These are phyloP conservation scores for Colletotrichum chrysophilum DNA, from an alignment of 2,329 filamentous ascomycete species.

Conservation along the genomic window DNA sequence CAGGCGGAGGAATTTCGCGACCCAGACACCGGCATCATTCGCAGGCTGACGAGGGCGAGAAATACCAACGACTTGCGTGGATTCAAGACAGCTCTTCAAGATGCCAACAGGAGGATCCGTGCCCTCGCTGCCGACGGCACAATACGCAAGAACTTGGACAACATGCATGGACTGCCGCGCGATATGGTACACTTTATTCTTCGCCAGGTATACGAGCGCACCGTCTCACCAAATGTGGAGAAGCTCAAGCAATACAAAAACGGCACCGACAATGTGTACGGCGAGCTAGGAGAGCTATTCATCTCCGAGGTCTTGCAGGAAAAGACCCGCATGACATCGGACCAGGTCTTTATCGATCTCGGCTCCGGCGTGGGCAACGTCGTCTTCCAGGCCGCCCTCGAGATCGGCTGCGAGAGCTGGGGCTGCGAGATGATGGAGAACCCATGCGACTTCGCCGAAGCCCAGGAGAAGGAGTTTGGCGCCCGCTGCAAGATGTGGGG, in stretches of 20 bases:
- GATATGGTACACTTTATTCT: slow-evolving; percentile 81
- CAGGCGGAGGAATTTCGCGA: slow-evolving; percentile 73
- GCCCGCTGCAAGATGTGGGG: slow-evolving; percentile 92
- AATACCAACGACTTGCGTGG: slow-evolving; percentile 68
- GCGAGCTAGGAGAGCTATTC: slow-evolving; percentile 87
- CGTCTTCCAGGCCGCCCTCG: slow-evolving; percentile 89
- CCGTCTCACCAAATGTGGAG: slow-evolving; percentile 88
- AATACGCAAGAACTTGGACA: slow-evolving; percentile 74
- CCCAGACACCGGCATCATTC: slow-evolving; percentile 75
- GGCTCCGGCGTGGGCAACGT: slow-evolving; percentile 97
- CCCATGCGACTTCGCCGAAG: slow-evolving; percentile 79
- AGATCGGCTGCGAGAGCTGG: slow-evolving; percentile 93
- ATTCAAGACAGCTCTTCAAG: slow-evolving; percentile 74
- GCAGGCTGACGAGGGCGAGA: slow-evolving; percentile 77
- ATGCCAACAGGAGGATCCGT: slow-evolving; percentile 78
- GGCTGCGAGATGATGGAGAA: slow-evolving; percentile 97
- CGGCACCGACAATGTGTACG: slow-evolving; percentile 92
- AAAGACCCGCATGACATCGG: slow-evolving; percentile 77
- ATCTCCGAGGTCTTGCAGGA: slow-evolving; percentile 80
- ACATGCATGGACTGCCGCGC: slow-evolving; percentile 71
- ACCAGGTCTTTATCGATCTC: slow-evolving; percentile 90
- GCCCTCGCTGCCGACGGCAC: slow-evolving; percentile 71
- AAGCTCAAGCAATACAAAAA: slow-evolving; percentile 85
- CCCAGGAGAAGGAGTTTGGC: slow-evolving; percentile 82
- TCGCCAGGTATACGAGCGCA: slow-evolving; percentile 88